phyloP scores from a whole-genome alignment of 495 filamentous ascomycete species.

The Tuber borchii region DNA sequence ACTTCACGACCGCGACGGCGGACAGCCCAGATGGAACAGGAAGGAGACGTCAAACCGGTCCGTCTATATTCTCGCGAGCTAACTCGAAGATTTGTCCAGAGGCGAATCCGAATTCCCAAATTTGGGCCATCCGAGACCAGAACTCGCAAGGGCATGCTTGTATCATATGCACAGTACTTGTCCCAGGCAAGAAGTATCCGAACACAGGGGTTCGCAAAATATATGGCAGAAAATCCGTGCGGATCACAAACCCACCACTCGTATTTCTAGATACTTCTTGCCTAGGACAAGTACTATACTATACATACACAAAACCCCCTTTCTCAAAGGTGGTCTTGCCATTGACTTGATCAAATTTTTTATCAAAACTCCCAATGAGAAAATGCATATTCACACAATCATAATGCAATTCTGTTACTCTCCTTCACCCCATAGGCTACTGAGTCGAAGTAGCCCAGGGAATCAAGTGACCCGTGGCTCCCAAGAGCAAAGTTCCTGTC shows the following conservation, averaged over 20 bases:
- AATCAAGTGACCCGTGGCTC: not conserved
- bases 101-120: not conserved
- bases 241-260: no score
- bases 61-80: not conserved
- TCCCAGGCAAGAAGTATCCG: no score
- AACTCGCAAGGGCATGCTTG: not conserved
- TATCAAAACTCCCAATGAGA: not conserved
- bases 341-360: no score
- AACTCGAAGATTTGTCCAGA: not conserved
- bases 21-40: not conserved
- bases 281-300: not conserved
- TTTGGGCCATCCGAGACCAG: not conserved
- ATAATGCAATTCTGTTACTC: not conserved
- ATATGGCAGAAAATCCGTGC: no score
- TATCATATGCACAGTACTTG: not conserved
- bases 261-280: not conserved
- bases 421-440: not conserved
- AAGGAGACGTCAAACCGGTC: not conserved
- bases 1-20: not conserved
- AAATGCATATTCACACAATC: not conserved
- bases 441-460: not conserved
- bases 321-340: not conserved
- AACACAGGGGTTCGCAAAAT: no score
- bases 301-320: not conserved
- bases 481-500: no score